phyloP scores from a whole-genome alignment of 768 basidiomycete species.

The Hericium coralloides region DNA sequence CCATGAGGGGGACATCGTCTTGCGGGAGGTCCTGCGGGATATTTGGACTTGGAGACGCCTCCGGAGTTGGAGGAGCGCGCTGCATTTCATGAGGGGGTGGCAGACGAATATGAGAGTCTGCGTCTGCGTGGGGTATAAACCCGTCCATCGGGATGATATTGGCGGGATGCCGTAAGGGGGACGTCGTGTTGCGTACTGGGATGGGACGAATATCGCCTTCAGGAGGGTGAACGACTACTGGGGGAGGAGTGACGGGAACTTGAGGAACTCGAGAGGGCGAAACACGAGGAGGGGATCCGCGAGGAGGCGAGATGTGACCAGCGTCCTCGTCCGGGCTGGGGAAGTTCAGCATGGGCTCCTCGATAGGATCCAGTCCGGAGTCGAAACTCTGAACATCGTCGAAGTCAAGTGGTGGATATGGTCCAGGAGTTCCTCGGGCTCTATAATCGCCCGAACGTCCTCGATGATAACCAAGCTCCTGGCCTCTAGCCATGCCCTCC shows the following conservation, averaged over 20 bases:
- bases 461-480: conserved; percentile 23
- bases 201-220: not conserved
- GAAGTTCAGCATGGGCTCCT: conserved; percentile 12
- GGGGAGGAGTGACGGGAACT: not conserved
- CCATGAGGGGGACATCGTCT: conserved; percentile 10
- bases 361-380: conserved; percentile 10
- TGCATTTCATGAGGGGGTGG: conserved; percentile 13
- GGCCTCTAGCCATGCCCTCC: conserved; percentile 35
- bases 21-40: not conserved
- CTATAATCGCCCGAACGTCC: conserved; percentile 12
- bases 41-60: not conserved
- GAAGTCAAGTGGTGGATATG: not conserved
- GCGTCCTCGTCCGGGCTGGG: not conserved
- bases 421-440: not conserved
- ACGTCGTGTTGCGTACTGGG: conserved; percentile 2
- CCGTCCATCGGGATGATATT: conserved; percentile 10
- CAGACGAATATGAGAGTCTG: conserved; percentile 9
- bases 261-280: not conserved
- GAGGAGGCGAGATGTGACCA: not conserved
- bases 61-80: not conserved
- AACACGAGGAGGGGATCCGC: not conserved
- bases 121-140: conserved; percentile 10
- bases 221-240: not conserved
- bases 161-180: conserved; percentile 6
- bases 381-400: conserved; percentile 2